Evolutionary conservation across 352 stramenopile species (phyloP).

Genomic region (Discostella stelligera): DNA sequence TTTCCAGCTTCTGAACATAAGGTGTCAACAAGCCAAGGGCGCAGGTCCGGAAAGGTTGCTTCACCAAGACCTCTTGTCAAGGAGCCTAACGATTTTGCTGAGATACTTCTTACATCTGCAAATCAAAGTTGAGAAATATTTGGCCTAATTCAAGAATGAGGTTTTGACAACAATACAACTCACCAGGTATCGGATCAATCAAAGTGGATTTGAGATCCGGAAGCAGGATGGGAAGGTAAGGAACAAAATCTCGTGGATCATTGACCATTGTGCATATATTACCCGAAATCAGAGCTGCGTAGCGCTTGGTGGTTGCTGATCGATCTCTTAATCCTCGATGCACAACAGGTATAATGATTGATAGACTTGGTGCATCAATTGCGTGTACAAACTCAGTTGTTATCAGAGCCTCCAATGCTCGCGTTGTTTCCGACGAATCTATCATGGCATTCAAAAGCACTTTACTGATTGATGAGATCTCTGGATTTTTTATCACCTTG

Average conservation of each 20-base stretch:
- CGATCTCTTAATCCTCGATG: constrained; percentile 96
- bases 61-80: constrained; percentile 95
- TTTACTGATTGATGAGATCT: constrained; percentile 94
- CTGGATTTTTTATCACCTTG: constrained; percentile 97
- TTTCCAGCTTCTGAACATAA: constrained; percentile 91
- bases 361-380: constrained; percentile 98
- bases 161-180: constrained; percentile 16
- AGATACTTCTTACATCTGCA: constrained; percentile 88
- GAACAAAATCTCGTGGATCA: constrained; percentile 94
- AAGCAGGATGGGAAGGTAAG: constrained; percentile 96
- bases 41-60: constrained; percentile 92
- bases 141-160: background rate
- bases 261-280: constrained; percentile 99
- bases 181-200: constrained; percentile 79
- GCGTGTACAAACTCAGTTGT: constrained; percentile 98
- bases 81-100: constrained; percentile 90
- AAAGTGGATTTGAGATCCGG: constrained; percentile 90
- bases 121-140: constrained; percentile 9
- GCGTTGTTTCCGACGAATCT: constrained; percentile 83
- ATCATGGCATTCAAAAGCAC: constrained; percentile 94
- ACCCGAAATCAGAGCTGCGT: constrained; percentile 97
- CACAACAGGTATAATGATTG: constrained; percentile 99
- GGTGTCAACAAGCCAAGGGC: constrained; percentile 95
- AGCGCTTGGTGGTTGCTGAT: constrained; percentile 96
- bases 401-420: constrained; percentile 95